Evolutionary conservation across 352 stramenopile species (phyloP), one percentile per base, ranked within the genome.

Genomic region (Phytophthora ramorum): DNA sequence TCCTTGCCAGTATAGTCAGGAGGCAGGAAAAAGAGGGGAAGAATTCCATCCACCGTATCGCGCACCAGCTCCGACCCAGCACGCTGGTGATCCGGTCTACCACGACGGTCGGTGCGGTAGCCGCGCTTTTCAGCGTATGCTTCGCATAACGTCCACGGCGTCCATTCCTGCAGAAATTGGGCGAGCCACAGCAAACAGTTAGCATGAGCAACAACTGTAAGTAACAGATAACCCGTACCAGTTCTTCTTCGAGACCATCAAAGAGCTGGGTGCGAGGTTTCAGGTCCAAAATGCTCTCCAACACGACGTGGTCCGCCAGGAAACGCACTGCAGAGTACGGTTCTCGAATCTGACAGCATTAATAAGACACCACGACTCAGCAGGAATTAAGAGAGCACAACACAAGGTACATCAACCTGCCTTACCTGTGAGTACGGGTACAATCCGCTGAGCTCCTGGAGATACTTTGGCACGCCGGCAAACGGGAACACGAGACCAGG

Each of bases 261-360:
- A 93, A 94, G 37, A 79, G 55, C 60, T 93, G 82, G 16, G 75
- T 89, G 43, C 85, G 81, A 46, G 82, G 79, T 66, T 91, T 91
- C 14, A 95, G 61, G 10, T 90, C 76, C 53, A 95, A 67, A 32
- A 94, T 75, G 37, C 73, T 75, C 63, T 95, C 83, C 38, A 97
- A 38, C 16, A 77, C 66, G 22, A 94, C 76, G 44, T 93, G 76
- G 28, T 97, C 89, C 0, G 85, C 85, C 1, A 97, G 60, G 68
- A 96, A 96, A 1, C 89, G 88, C 20, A 97, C 87, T 2, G 88
- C 85, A 44, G 87, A 95, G 64, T 93, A 97, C 8, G 90, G 89
- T 68, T 97, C 90, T 3, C 90, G 87, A 60, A 96, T 96, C 81
- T 94, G 76, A 13, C 20, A 46, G 47, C 32, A 41, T n/a, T 30